Percentiles rank a stretch among this genome's conserved stretches.
Conservation (phyloP, 495 filamentous ascomycete species). For the Daldinia concentrica region DNA sequence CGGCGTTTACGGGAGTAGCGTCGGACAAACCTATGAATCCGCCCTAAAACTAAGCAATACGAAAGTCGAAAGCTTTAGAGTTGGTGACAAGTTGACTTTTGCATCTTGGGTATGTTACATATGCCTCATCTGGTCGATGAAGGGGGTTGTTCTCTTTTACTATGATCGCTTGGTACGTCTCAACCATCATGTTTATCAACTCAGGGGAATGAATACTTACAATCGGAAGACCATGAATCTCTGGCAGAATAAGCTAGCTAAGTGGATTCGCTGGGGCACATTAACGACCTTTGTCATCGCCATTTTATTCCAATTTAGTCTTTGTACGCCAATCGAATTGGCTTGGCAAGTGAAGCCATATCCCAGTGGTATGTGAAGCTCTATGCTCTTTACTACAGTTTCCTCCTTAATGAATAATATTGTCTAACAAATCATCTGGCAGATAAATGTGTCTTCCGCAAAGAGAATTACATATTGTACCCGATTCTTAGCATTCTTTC, state of each 20-base stretch:
- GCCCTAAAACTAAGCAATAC: too few species aligned
- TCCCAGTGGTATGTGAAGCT: constrained; percentile 11
- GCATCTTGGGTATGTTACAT: too few species aligned
- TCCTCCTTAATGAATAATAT: neutral
- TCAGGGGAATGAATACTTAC: too few species aligned
- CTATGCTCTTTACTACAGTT: neutral
- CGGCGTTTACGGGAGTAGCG: too few species aligned
- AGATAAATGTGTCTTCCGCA: constrained; percentile 27
- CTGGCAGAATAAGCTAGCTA: constrained; percentile 19
- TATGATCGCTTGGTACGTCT: too few species aligned
- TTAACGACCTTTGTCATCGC: constrained; percentile 12
- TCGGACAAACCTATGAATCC: too few species aligned
- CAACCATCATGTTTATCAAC: too few species aligned
- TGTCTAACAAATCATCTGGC: neutral
- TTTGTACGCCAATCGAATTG: constrained; percentile 17
- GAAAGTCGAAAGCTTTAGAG: too few species aligned
- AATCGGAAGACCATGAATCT: constrained; percentile 15
- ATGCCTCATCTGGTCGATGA: too few species aligned
- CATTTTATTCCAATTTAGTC: constrained; percentile 18
- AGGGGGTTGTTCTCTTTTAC: too few species aligned
- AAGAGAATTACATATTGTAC: constrained; percentile 23
- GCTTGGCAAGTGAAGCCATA: constrained; percentile 8
- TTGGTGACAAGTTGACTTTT: too few species aligned
- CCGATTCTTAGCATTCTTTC: constrained; percentile 24
- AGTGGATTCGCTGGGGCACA: constrained; percentile 5